Percentiles rank a stretch among this genome's conserved stretches.
phyloP scores from a whole-genome alignment of 805 yeast species.

The Alloascoidea africana region DNA sequence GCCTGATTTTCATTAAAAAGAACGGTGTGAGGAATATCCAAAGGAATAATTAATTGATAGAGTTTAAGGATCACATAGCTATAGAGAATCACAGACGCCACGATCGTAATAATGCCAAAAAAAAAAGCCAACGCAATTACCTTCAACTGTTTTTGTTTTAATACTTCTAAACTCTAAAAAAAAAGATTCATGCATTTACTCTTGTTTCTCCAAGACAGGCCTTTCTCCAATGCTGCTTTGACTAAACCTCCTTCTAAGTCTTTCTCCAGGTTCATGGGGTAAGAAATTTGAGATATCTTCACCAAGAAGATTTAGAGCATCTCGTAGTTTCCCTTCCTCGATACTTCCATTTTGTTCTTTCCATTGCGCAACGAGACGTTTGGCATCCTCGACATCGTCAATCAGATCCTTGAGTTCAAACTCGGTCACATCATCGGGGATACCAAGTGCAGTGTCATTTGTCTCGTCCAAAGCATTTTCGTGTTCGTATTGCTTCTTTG shows the following conservation, averaged over 20 bases:
- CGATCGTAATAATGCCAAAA: too few species aligned
- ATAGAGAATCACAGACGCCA: too few species aligned
- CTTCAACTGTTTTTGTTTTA: too few species aligned
- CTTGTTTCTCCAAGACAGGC: too few species aligned
- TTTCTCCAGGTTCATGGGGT: not conserved
- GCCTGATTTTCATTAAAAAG: too few species aligned
- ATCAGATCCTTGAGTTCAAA: not conserved
- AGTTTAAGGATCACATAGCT: too few species aligned
- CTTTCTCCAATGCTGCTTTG: too few species aligned
- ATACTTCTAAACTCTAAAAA: too few species aligned
- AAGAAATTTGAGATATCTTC: conserved; percentile 1
- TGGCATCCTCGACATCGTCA: not conserved
- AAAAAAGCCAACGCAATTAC: too few species aligned
- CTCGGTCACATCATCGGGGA: not conserved
- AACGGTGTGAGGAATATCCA: too few species aligned
- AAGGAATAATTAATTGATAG: too few species aligned
- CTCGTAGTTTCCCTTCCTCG: conserved; percentile 4
- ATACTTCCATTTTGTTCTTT: conserved; percentile 11
- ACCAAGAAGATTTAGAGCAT: conserved; percentile 1
- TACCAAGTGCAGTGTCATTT: not conserved
- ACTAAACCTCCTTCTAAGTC: conserved; percentile 1
- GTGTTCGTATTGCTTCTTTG: not conserved
- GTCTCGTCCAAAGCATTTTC: conserved; percentile 6
- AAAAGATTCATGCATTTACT: too few species aligned
- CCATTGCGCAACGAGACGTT: not conserved